Base-by-base conservation (phyloP, 2,329 filamentous ascomycete species). In the Lachnellula suecica region DNA sequence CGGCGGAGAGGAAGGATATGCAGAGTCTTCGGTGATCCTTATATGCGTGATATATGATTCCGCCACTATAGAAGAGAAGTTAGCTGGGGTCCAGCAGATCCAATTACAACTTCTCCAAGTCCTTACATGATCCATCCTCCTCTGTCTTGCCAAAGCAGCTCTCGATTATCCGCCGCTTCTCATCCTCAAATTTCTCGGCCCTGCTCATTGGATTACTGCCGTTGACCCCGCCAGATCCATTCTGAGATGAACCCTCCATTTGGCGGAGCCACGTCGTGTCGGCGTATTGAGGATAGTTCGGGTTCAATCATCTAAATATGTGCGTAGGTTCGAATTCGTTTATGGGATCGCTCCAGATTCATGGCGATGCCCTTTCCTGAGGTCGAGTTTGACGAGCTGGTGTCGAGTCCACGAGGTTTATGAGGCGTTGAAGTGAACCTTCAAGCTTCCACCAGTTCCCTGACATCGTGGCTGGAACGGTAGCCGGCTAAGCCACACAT, bases 21-120 rank as follows among this genome's bases (percentile, higher is more conserved):
- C 80, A 52, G 86, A 85, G 77, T 90, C 96, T 75, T 99, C 94
- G 60, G 83, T 84, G 65, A 99, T 91, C 66, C 87, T 84, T 64
- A 97, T 92, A 69, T 99, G 94, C 20, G 94, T 99, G 65, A 99
- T 99, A 75, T 99, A 99, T 29, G 91, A 97, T 74, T 99, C 94
- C 61, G 85, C 77, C 62, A 89, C 87, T 91, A 65, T 47, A 59
- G 22, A 35, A 24, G 34, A 19, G 52, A 47, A 49, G 60, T 70
- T 50, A 68, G 63, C 42, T 42, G 25, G 5, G 17, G 24, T 34
- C 41, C 20, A 17, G 4, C n/a, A 43, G 34, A 44, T 40, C 29
- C 23, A 41, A 22, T 47, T 23, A n/a, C 47, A 38, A 29, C n/a
- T 19, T 42, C 40, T 34, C 49, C 35, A 25, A 51, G 57, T 47